A percentile compares a stretch with the other conserved stretches of the same genome.
These are phyloP conservation scores for Chamaenerion angustifolium DNA, from an alignment of 345 rosid genomes.

Conservation along the genomic window DNA sequence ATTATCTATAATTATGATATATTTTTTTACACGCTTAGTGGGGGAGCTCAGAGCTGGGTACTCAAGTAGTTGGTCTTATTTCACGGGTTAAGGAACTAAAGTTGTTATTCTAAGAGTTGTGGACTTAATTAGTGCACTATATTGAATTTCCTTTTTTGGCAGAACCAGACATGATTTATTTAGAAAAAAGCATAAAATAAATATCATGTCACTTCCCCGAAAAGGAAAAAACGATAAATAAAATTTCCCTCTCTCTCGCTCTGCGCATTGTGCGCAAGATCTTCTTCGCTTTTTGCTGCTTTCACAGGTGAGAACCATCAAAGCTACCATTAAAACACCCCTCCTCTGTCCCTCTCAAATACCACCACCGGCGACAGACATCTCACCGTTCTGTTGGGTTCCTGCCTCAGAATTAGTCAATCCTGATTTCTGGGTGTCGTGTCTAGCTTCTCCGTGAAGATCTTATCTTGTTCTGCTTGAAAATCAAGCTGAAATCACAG, in stretches of 20 bases:
- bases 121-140: no score
- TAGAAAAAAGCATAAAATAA: no score
- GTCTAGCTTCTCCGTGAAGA: slow-evolving; percentile 56
- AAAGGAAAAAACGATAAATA: slow-evolving; percentile 7
- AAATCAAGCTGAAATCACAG: slow-evolving; percentile 30
- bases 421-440: slow-evolving; percentile 7
- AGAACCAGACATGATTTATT: no score
- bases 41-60: no score
- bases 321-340: not conserved
- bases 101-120: no score
- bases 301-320: not conserved
- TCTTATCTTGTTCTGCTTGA: slow-evolving; percentile 65
- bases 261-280: slow-evolving; percentile 10
- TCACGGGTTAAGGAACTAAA: no score
- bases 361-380: slow-evolving; percentile 6
- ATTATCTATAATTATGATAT: no score
- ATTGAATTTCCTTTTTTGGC: no score
- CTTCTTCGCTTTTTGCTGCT: slow-evolving; percentile 37
- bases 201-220: not conserved
- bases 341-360: slow-evolving; percentile 3
- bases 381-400: not conserved
- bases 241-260: not conserved
- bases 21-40: no score
- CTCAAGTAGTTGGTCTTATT: no score
- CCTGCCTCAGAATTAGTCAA: not conserved